Base-by-base conservation (phyloP, 768 basidiomycete genomes). In the Mycena pura region DNA sequence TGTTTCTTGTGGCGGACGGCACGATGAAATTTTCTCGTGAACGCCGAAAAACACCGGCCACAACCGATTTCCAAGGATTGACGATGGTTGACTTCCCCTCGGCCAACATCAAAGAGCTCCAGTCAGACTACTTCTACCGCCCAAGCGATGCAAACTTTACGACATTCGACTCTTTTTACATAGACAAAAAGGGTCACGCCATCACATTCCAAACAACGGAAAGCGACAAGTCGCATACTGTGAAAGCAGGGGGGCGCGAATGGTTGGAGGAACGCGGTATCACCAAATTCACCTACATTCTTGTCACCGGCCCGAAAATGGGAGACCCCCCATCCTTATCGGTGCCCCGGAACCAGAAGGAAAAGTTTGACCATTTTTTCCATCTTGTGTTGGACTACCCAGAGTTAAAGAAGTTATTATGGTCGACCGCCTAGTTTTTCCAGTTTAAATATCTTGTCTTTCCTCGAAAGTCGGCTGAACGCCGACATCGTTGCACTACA, bases 361-460 rank as follows among this genome's bases (percentile, higher is more conserved):
- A 6, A 5, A 53, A 53, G 52, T 53, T 53, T 34, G 52, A 53
- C n/a, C 11, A 3, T 43, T 53, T 53, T 53, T 53, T 53, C 29
- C 40, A 53, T 31, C 52, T 53, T 32, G 52, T 53, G 40, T 32
- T 53, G 52, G 52, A 53, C 29, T 53, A 53, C 15, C 52, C 52
- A 5, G 52, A 53, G 25, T 17, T 38, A 19, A 52, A 40, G 34
- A 21, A 52, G 29, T 52, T 29, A 38, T 40, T 52, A 38, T 40
- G 7, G n/a, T n/a, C n/a, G n/a, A n/a, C n/a, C n/a, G n/a, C n/a
- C n/a, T 15, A 14, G n/a, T n/a, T n/a, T n/a, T n/a, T n/a, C n/a
- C n/a, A n/a, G n/a, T n/a, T n/a, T n/a, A n/a, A n/a, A n/a, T n/a
- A n/a, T n/a, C n/a, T n/a, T n/a, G n/a, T n/a, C n/a, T n/a, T n/a